Conservation (phyloP, 2,329 filamentous ascomycete species). For the Boeremia exigua region DNA sequence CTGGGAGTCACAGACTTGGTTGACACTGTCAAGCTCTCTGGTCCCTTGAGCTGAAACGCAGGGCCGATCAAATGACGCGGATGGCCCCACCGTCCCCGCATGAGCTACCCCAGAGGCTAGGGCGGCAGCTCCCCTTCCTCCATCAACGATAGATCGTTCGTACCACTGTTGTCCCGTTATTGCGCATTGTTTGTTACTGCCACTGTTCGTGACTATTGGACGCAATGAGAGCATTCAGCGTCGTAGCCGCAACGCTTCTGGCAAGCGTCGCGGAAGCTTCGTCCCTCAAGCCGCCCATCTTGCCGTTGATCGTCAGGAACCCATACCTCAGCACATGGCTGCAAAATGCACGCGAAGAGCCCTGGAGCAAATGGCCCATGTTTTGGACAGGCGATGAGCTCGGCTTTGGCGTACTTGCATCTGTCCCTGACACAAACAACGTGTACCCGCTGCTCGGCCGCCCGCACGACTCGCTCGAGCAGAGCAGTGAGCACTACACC, state of each 20-base stretch:
- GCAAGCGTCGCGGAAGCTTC: constrained; percentile 56
- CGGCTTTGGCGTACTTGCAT: constrained; percentile 68
- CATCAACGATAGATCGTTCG: neutral
- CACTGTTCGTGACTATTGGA: neutral
- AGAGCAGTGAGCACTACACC: constrained; percentile 57
- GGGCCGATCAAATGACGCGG: constrained; percentile 10
- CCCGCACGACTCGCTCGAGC: constrained; percentile 66
- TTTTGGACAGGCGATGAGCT: constrained; percentile 77
- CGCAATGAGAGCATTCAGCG: constrained; percentile 37
- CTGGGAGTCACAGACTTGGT: neutral
- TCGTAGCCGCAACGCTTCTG: constrained; percentile 46
- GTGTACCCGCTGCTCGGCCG: constrained; percentile 71
- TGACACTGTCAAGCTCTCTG: too few species aligned
- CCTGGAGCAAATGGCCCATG: constrained; percentile 87
- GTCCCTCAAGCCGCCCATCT: constrained; percentile 60
- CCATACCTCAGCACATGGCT: constrained; percentile 63
- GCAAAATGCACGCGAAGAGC: constrained; percentile 70
- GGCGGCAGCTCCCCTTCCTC: constrained; percentile 1
- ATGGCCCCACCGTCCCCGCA: constrained; percentile 14
- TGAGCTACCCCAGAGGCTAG: constrained; percentile 13
- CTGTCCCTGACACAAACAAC: constrained; percentile 63
- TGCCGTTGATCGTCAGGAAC: constrained; percentile 59
- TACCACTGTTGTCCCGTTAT: neutral
- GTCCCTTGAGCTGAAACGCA: constrained; percentile 3
- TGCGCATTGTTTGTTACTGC: neutral